phyloP scores from a whole-genome alignment of 2,329 filamentous ascomycete genomes.

The Immersiporthe knoxdaviesiana region DNA sequence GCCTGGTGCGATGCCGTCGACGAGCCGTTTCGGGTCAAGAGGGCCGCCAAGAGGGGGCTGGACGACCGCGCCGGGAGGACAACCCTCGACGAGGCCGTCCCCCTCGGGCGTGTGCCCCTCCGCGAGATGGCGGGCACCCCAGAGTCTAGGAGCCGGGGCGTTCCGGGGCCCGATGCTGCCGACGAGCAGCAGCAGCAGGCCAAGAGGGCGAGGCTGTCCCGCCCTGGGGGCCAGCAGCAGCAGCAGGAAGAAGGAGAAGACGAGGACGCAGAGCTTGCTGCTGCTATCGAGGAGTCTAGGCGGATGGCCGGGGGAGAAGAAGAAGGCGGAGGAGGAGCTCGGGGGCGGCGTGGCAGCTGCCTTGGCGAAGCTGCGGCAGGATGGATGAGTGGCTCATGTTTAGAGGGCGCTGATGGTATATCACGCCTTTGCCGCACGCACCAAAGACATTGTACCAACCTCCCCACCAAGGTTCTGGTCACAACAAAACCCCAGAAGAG shows the following conservation, averaged over 20 bases:
- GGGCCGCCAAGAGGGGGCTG: constrained; percentile 59
- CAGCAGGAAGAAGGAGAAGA: constrained; percentile 49
- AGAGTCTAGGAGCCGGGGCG: constrained; percentile 41
- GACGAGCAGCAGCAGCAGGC: constrained; percentile 19
- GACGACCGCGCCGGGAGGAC: constrained; percentile 32
- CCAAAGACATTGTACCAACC: neutral
- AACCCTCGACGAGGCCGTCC: constrained; percentile 34
- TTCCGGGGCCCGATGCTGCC: constrained; percentile 34
- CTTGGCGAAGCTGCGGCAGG: constrained; percentile 60
- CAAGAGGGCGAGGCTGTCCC: constrained; percentile 40
- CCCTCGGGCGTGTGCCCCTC: constrained; percentile 28
- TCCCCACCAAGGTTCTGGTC: neutral
- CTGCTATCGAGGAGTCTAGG: constrained; percentile 52
- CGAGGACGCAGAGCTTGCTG: constrained; percentile 54
- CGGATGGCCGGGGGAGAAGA: constrained; percentile 41
- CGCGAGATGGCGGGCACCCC: constrained; percentile 28
- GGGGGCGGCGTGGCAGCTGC: constrained; percentile 64
- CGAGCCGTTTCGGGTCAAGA: constrained; percentile 80
- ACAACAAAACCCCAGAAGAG: neutral
- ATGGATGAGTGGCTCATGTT: constrained; percentile 34
- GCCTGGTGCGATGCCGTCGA: constrained; percentile 81
- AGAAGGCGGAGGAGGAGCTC: constrained; percentile 48
- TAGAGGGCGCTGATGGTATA: neutral
- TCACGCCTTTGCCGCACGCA: neutral
- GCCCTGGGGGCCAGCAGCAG: constrained; percentile 38